Evolutionary conservation across 345 rosid genomes (phyloP).

Genomic region (Mallotus nudiflorus): DNA sequence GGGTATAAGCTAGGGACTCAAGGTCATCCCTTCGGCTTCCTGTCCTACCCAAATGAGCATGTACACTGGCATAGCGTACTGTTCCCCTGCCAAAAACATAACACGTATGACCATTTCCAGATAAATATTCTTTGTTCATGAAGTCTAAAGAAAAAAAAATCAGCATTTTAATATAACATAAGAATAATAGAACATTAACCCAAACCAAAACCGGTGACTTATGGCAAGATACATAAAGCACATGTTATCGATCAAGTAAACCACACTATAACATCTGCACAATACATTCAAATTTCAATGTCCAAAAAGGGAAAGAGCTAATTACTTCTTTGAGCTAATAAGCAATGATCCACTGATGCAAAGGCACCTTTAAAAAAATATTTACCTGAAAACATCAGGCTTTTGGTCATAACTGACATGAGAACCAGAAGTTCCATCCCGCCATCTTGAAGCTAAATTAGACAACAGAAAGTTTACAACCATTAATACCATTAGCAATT

Average conservation of each 20-base stretch:
- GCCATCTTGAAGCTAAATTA: constrained; percentile 27
- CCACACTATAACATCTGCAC: neutral
- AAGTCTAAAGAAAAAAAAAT: neutral
- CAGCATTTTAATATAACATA: neutral
- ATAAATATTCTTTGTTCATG: neutral
- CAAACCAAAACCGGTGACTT: neutral
- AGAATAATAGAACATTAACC: neutral
- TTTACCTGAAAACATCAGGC: constrained; percentile 32
- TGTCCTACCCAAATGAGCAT: constrained; percentile 36
- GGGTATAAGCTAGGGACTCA: constrained; percentile 30
- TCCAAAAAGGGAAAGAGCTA: neutral
- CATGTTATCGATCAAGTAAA: neutral
- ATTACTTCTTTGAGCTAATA: neutral
- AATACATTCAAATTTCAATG: neutral
- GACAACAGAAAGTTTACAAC: constrained; percentile 11
- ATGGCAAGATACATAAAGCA: neutral
- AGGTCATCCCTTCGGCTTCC: constrained; percentile 33
- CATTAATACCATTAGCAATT: constrained; percentile 8
- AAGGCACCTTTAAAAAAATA: neutral
- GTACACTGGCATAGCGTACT: constrained; percentile 33
- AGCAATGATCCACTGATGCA: neutral
- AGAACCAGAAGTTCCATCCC: constrained; percentile 24
- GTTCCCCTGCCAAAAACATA: constrained; percentile 25
- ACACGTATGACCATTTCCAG: neutral
- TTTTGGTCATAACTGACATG: constrained; percentile 30